A percentile compares a stretch with the other conserved stretches of the same genome.
Conservation (phyloP, 2,329 filamentous ascomycete genomes). For the Aspergillus carbonarius region DNA sequence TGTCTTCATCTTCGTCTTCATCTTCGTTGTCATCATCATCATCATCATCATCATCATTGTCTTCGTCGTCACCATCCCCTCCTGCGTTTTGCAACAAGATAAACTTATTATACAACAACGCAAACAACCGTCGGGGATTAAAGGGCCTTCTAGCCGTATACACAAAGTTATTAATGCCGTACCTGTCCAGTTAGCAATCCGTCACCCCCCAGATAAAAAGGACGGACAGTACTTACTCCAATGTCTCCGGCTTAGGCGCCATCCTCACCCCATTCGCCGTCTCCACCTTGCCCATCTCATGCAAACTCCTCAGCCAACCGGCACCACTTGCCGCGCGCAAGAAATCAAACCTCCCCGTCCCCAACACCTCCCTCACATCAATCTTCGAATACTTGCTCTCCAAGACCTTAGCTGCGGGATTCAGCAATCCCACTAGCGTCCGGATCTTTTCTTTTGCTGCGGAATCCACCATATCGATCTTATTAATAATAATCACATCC, state of each 20-base stretch:
- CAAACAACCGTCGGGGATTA: conserved; percentile 41
- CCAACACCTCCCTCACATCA: conserved; percentile 62
- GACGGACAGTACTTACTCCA: conserved; percentile 51
- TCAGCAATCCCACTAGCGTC: conserved; percentile 60
- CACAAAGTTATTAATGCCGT: conserved; percentile 69
- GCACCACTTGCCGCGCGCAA: conserved; percentile 63
- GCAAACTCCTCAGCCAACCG: conserved; percentile 69
- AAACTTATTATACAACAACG: conserved; percentile 47
- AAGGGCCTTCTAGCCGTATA: conserved; percentile 61
- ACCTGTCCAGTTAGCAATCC: conserved; percentile 37
- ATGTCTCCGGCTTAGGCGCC: conserved; percentile 67
- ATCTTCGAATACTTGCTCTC: conserved; percentile 61
- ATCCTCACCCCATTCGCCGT: conserved; percentile 55
- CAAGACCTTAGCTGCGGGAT: conserved; percentile 65
- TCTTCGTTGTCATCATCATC: conserved; percentile 24
- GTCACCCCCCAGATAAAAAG: background rate
- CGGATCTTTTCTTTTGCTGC: conserved; percentile 50
- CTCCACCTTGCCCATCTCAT: conserved; percentile 64
- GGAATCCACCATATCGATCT: conserved; percentile 61
- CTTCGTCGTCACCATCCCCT: background rate
- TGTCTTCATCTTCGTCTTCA: conserved; percentile 25
- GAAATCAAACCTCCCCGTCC: conserved; percentile 65
- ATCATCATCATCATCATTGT: background rate
- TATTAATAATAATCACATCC: conserved; percentile 71
- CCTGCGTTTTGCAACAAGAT: conserved; percentile 41